Evolutionary conservation across 352 stramenopile species (phyloP), one percentile per base, ranked within the genome.

Genomic region (Elongisporangium senticosum): DNA sequence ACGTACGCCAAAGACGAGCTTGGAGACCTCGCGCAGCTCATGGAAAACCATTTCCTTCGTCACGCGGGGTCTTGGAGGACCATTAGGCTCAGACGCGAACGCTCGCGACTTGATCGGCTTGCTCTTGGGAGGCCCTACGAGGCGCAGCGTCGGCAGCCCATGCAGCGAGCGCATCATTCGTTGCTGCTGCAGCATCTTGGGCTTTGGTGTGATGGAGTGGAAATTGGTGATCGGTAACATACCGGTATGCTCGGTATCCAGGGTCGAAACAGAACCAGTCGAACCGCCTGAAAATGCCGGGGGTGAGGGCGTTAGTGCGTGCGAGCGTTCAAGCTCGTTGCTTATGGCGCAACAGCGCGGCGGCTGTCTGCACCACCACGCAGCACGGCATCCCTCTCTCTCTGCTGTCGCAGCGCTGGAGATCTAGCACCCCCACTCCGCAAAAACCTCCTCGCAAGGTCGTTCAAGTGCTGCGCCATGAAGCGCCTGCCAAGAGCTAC

Each of bases 401-500:
- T 10, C 2, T 43, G 33, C 33, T 43, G 10, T 17, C 33, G 8
- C 33, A 43, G 33, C 33, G 33, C 33, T 43, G 33, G 33, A 43
- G 4, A 1, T 43, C 33, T 5, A 43, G 13, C 11, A 4, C 5
- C 33, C 0, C 33, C 11, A 43, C 33, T 4, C 33, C 33, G 33
- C 33, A 43, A 17, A 43, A 43, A 4, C 33, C 33, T 17, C 33
- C 33, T 43, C 33, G 33, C 33, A 43, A 43, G 33, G 11, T 43
- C 33, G 71, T 90, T 24, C 74, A 89, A 55, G 81, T 90, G 59
- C 63, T 90, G 56, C 71, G 67, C 49, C 75, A 87, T 66, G 78
- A 83, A 54, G 78, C 81, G 23, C 64, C 67, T 2, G 40, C 68
- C 37, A 79, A 64, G 52, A 71, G 57, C 55, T 91, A 89, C 64